Conservation (phyloP, 306 rosid species). For the Quercus mongolica region DNA sequence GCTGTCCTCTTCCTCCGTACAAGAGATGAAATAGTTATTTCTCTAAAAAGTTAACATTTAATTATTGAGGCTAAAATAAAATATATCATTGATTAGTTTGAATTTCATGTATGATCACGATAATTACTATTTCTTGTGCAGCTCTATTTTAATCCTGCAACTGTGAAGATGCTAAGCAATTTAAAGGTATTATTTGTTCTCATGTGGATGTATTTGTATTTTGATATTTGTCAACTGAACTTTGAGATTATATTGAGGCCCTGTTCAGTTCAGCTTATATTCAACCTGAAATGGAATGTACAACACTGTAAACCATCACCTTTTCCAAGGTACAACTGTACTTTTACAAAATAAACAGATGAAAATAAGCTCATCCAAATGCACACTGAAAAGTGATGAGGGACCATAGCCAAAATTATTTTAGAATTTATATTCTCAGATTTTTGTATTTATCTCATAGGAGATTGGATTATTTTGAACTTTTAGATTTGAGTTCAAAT, state of each 20-base stretch:
- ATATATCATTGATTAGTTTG: neutral
- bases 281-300: no score
- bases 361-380: no score
- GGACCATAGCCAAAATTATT: no score
- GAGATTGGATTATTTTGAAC: no score
- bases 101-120: neutral
- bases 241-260: neutral
- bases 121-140: constrained; percentile 41
- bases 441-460: no score
- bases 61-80: neutral
- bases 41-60: neutral
- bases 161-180: constrained; percentile 99
- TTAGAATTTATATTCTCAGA: no score
- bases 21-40: neutral
- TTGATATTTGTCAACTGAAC: neutral
- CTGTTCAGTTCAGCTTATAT: no score
- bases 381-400: no score
- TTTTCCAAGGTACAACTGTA: no score
- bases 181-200: constrained; percentile 65
- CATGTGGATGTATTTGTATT: neutral
- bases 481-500: no score
- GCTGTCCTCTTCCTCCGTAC: neutral
- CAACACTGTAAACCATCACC: no score
- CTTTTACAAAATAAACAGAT: no score
- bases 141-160: constrained; percentile 98